Base-by-base conservation (phyloP, 345 rosid species). In the Ailanthus altissimus region DNA sequence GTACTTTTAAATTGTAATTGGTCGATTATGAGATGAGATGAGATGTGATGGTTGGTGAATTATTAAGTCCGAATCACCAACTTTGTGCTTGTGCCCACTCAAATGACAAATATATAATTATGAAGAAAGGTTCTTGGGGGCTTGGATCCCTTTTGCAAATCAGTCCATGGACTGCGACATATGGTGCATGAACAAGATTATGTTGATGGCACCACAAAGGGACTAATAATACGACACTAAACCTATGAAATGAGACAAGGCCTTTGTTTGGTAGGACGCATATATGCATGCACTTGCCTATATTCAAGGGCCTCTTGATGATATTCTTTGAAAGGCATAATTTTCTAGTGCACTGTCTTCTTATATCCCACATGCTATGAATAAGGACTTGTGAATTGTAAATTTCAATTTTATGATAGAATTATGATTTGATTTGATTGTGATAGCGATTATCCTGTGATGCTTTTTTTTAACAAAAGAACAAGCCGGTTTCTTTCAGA, bases 271-370 rank as follows among this genome's bases (percentile, higher is more conserved):
- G 25, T 79, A 32, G 63, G 64, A 53, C 51, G 75, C 42, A 8
- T 10, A 69, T 65, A 53, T 61, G 75, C 49, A 8, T 10, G 74
- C 71, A 61, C 8, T 66, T 20, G 59, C 40, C 70, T 4, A 23
- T 36, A 25, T 59, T 40, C 43, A 6, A 21, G 82, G 45, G 6
- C 23, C 63, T 69, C 7, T 26, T 6, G 28, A 57, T 38, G 70
- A 46, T 64, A 46, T 56, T 32, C 57, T 16, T n/a, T 61, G 28
- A 26, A 21, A 32, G 38, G 38, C 9, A 53, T 36, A 74, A 51
- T 67, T 79, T 67, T 62, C 26, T 20, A 7, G 28, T 62, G 71
- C 79, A 70, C 50, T 80, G 62, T 75, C 56, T 64, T 73, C 78
- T 32, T 53, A n/a, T 45, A n/a, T 36, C 54, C 40, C 78, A 68